phyloP scores from a whole-genome alignment of 139 green algal genomes.

The Eudorina sp. region DNA sequence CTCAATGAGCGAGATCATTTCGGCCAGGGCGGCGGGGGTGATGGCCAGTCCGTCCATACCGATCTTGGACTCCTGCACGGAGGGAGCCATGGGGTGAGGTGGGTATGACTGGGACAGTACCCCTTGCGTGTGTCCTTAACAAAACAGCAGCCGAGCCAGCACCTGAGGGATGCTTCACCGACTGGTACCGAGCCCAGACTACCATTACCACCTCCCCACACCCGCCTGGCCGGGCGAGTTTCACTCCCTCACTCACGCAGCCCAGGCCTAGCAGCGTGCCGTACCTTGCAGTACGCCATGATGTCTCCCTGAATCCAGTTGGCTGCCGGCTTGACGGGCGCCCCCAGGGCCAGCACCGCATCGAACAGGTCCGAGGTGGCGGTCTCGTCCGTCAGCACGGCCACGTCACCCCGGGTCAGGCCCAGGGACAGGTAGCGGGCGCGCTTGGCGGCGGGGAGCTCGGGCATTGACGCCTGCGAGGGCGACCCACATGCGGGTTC shows the following conservation, averaged over 20 bases:
- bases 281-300: slow-evolving; percentile 85
- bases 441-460: slow-evolving; percentile 85
- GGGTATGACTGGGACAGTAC: too few species aligned
- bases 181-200: too few species aligned
- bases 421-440: slow-evolving; percentile 79
- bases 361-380: slow-evolving; percentile 85
- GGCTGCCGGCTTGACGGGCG: slow-evolving; percentile 85
- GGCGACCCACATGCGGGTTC: too few species aligned
- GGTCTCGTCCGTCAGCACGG: slow-evolving; percentile 89
- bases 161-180: too few species aligned
- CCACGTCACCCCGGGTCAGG: slow-evolving; percentile 76
- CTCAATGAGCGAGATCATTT: slow-evolving; percentile 96
- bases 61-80: slow-evolving; percentile 67
- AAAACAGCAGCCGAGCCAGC: too few species aligned
- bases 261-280: too few species aligned
- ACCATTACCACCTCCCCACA: too few species aligned
- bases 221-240: too few species aligned
- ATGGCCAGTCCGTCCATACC: slow-evolving; percentile 70
- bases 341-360: slow-evolving; percentile 73
- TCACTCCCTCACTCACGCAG: too few species aligned
- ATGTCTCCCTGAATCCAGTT: slow-evolving; percentile 98
- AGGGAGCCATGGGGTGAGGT: too few species aligned
- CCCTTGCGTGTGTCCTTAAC: too few species aligned
- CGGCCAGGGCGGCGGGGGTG: slow-evolving; percentile 75
- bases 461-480: slow-evolving; percentile 74